These are phyloP conservation scores for Moesziomyces globuligerus DNA, from an alignment of 1,284 basidiomycete genomes.

Conservation along the genomic window DNA sequence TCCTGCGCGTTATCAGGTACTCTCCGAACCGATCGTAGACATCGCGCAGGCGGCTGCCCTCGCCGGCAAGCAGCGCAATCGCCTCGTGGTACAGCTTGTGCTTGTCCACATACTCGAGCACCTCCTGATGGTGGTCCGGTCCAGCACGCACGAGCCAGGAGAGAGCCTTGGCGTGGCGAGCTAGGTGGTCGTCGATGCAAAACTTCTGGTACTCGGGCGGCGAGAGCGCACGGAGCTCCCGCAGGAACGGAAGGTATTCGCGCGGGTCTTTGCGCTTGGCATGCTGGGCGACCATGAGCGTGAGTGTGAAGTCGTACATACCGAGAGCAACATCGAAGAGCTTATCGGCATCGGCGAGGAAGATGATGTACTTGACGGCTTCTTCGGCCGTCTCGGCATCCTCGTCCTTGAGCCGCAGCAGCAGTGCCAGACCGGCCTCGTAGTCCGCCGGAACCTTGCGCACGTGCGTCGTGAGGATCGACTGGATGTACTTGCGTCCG, in stretches of 20 bases:
- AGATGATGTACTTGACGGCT: conserved; percentile 98
- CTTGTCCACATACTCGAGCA: conserved; percentile 80
- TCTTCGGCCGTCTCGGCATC: conserved; percentile 84
- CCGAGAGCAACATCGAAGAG: conserved; percentile 94
- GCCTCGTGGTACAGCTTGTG: conserved; percentile 75
- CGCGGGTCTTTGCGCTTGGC: conserved; percentile 96
- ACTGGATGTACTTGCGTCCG: conserved; percentile 83
- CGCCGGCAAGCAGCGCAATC: conserved; percentile 30
- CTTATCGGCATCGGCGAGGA: conserved; percentile 90
- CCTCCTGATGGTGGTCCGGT: conserved; percentile 79
- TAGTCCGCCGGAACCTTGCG: conserved; percentile 91
- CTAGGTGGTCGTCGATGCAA: conserved; percentile 91
- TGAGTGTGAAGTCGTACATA: conserved; percentile 97
- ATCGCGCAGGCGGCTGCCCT: conserved; percentile 27
- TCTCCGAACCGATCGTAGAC: conserved; percentile 79
- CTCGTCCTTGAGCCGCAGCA: conserved; percentile 81
- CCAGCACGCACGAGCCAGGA: conserved; percentile 80
- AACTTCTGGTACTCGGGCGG: conserved; percentile 82
- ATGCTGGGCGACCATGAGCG: conserved; percentile 95
- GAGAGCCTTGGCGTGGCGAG: conserved; percentile 80
- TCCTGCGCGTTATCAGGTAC: conserved; percentile 84
- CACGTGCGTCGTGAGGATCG: conserved; percentile 89
- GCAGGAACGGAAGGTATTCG: conserved; percentile 96
- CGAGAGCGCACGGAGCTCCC: conserved; percentile 83
- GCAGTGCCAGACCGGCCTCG: conserved; percentile 81